Base-by-base conservation (phyloP, 2,329 filamentous ascomycete genomes). In the Coccinonectria pachysandricola region DNA sequence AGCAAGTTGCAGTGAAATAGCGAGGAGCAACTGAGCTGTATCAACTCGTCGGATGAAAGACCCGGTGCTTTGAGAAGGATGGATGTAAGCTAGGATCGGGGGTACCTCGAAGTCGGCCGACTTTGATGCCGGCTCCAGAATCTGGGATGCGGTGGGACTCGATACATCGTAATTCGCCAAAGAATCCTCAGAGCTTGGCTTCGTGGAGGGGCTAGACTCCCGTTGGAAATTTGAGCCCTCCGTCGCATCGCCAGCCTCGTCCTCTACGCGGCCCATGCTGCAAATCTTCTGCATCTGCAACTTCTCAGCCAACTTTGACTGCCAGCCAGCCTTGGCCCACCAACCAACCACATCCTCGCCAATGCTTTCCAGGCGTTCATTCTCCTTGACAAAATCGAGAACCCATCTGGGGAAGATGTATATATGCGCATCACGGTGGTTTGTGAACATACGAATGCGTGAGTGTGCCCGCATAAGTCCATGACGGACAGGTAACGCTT, bases 271-370 rank as follows among this genome's bases (percentile, higher is more conserved):
- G 51, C 50, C 31, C 49, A 61, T 47, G 10, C 50, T 46, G 9
- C 68, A 63, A 4, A 88, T 69, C 22, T 78, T 65, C 25, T 71
- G 61, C 27, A 94, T 59, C 2, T 76, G 71, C 6, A 96, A 65
- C 54, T 93, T 95, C 26, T 80, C 73, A 1, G 71, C 73, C 3
- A 95, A 62, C 0, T 84, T 82, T 3, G 71, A 64, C 53, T 96
- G 87, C 91, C 91, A 98, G 28, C 77, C 76, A 1, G 88, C 76
- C 53, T 96, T 96, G 17, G 87, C 84, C 86, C 87, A 94, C 81
- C 84, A 94, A 6, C 87, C 86, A 10, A 96, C 64, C 5, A 95
- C 75, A 46, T 96, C 88, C 52, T 96, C 88, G 16, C 81, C 82
- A 24, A 98, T 76, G 30, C 79, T 92, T 44, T 94, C 83, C 36